These are phyloP conservation scores for Aspergillus thermomutatus DNA, from an alignment of 2,329 filamentous ascomycete species.

Conservation along the genomic window DNA sequence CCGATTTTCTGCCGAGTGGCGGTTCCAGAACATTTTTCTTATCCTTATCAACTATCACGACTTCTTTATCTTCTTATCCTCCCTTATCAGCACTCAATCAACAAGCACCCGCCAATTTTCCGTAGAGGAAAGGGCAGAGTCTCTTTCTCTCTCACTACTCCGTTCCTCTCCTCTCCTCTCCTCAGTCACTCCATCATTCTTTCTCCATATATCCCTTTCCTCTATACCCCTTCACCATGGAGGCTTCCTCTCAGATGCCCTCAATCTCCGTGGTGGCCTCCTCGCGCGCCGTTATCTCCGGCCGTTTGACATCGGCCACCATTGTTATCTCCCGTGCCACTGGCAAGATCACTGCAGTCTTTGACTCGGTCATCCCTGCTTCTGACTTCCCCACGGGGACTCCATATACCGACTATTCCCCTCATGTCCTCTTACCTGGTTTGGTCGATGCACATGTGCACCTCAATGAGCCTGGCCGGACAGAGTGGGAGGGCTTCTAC, in stretches of 20 bases:
- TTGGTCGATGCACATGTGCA: constrained; percentile 97
- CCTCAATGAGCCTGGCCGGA: constrained; percentile 92
- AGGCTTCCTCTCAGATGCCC: constrained; percentile 25
- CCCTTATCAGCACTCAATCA: not conserved
- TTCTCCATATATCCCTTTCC: constrained; percentile 3
- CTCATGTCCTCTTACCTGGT: constrained; percentile 80
- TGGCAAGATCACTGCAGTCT: constrained; percentile 79
- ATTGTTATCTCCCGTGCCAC: constrained; percentile 72
- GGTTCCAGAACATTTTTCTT: not conserved
- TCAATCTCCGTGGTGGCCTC: constrained; percentile 76
- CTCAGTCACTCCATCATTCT: constrained; percentile 5
- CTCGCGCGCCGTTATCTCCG: constrained; percentile 74
- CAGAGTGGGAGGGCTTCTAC: constrained; percentile 98
- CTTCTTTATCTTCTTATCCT: not conserved
- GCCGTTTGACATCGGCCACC: constrained; percentile 75
- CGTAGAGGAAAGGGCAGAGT: not conserved
- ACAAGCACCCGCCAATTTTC: not conserved
- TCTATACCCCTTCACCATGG: constrained; percentile 13
- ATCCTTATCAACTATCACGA: not conserved
- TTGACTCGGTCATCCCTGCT: constrained; percentile 69
- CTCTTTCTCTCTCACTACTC: constrained; percentile 8
- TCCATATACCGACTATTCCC: constrained; percentile 78
- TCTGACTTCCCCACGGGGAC: constrained; percentile 69
- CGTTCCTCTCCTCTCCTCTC: constrained; percentile 2
- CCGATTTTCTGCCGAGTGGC: not conserved